Evolutionary conservation across 805 yeast genomes (phyloP).

Genomic region (Saturnispora silvae): DNA sequence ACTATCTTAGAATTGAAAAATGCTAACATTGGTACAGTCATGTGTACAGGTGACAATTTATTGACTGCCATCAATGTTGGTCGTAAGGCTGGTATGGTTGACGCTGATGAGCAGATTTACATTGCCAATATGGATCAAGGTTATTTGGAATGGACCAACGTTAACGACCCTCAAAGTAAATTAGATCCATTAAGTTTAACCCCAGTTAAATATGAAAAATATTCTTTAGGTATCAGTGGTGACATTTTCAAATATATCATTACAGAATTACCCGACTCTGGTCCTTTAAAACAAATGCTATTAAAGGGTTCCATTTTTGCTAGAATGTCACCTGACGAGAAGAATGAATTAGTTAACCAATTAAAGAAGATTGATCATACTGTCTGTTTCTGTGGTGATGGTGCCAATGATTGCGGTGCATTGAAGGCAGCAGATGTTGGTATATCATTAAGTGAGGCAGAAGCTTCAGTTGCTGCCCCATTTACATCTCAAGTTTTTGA

Average conservation of each 20-base stretch:
- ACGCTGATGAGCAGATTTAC: conserved; percentile 34
- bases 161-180: conserved; percentile 41
- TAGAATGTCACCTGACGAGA: conserved; percentile 98
- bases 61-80: conserved; percentile 92
- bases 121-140: conserved; percentile 49
- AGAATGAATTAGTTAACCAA: conserved; percentile 87
- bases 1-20: conserved; percentile 49
- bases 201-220: conserved; percentile 35
- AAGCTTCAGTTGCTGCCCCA: conserved; percentile 98
- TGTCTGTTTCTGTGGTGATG: conserved; percentile 97
- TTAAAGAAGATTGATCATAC: conserved; percentile 79
- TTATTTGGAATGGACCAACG: conserved; percentile 48
- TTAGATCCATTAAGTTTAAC: conserved; percentile 58
- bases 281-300: conserved; percentile 43
- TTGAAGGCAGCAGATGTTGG: conserved; percentile 97
- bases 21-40: conserved; percentile 73
- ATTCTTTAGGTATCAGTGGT: conserved; percentile 81
- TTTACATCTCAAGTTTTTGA: conserved; percentile 87
- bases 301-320: conserved; percentile 76
- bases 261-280: conserved; percentile 36
- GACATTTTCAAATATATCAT: conserved; percentile 77
- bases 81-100: conserved; percentile 65
- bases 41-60: conserved; percentile 98
- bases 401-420: conserved; percentile 99
- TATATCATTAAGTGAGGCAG: conserved; percentile 90